These are phyloP conservation scores for Jaapia argillacea DNA, from an alignment of 768 basidiomycete species.

Conservation along the genomic window DNA sequence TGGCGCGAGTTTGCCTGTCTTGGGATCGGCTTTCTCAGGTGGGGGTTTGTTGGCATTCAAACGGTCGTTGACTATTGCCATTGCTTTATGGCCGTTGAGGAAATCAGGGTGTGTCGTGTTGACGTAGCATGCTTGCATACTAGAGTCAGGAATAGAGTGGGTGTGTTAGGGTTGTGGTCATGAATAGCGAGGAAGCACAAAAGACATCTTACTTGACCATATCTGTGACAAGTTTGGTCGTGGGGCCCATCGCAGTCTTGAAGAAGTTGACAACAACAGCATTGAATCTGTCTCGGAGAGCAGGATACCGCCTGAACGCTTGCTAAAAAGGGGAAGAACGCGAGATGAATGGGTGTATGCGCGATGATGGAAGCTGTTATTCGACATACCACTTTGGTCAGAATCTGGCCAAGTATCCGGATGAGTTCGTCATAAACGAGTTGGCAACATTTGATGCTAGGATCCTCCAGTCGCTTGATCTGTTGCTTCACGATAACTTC, in stretches of 20 bases:
- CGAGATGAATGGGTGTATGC: not conserved
- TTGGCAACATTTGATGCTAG: slow-evolving; percentile 86
- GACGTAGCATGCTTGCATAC: slow-evolving; percentile 98
- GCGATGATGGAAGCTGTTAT: slow-evolving; percentile 19
- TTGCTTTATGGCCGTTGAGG: slow-evolving; percentile 92
- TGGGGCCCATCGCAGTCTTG: slow-evolving; percentile 89
- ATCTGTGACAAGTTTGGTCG: slow-evolving; percentile 88
- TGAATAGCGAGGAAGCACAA: not conserved
- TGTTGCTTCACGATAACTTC: slow-evolving; percentile 99
- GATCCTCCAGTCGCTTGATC: slow-evolving; percentile 94
- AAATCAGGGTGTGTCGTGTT: slow-evolving; percentile 99
- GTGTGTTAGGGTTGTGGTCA: slow-evolving; percentile 2
- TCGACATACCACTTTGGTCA: slow-evolving; percentile 92
- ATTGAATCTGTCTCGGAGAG: slow-evolving; percentile 95
- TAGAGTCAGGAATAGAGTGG: slow-evolving; percentile 17
- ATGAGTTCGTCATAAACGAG: slow-evolving; percentile 97
- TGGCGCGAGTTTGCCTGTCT: slow-evolving; percentile 50
- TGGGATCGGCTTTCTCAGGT: slow-evolving; percentile 51
- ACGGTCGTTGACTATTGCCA: slow-evolving; percentile 77
- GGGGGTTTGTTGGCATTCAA: slow-evolving; percentile 76
- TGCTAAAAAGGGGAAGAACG: slow-evolving; percentile 38
- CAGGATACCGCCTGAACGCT: slow-evolving; percentile 94
- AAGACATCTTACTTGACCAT: slow-evolving; percentile 88
- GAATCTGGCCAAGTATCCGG: slow-evolving; percentile 84
- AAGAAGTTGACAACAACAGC: slow-evolving; percentile 94